Percentiles rank a stretch among this genome's conserved stretches.
Conservation (phyloP, 2,329 filamentous ascomycete genomes). For the Alternaria triticimaculans region DNA sequence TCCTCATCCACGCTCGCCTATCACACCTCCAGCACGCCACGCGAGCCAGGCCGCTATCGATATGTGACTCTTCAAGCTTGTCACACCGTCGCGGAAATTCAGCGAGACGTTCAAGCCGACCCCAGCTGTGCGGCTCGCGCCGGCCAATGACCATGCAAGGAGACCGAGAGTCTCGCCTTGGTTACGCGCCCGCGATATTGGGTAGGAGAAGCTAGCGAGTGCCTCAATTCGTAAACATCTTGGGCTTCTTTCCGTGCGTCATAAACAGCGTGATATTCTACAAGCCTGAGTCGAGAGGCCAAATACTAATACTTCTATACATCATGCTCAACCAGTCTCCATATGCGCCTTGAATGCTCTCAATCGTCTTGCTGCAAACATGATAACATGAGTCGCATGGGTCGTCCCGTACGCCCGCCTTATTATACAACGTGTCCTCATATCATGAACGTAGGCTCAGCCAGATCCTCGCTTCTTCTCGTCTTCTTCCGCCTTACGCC, state of each 20-base stretch:
- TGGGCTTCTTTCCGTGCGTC: not conserved
- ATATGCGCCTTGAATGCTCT: conserved; percentile 41
- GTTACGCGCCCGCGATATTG: conserved; percentile 37
- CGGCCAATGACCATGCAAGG: conserved; percentile 25
- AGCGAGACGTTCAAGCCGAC: conserved; percentile 28
- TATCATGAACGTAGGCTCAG: conserved; percentile 24
- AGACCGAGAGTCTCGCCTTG: conserved; percentile 23
- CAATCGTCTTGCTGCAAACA: conserved; percentile 22
- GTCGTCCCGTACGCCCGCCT: conserved; percentile 15
- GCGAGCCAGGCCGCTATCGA: conserved; percentile 19
- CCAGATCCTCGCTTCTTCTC: conserved; percentile 45
- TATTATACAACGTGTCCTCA: conserved; percentile 14
- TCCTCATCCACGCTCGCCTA: conserved; percentile 11
- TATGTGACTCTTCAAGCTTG: conserved; percentile 6
- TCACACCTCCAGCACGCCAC: conserved; percentile 19
- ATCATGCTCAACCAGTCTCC: conserved; percentile 15
- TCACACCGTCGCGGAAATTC: conserved; percentile 35
- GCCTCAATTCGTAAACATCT: not conserved
- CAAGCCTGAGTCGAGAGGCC: conserved; percentile 47
- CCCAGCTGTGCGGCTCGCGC: conserved; percentile 33
- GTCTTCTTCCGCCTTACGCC: conserved; percentile 46
- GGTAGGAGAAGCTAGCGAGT: conserved; percentile 3
- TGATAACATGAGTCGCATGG: conserved; percentile 4
- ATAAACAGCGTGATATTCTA: conserved; percentile 21
- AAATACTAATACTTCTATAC: conserved; percentile 30